Conservation (phyloP, 495 filamentous ascomycete species). For the Daldinia childiae region DNA sequence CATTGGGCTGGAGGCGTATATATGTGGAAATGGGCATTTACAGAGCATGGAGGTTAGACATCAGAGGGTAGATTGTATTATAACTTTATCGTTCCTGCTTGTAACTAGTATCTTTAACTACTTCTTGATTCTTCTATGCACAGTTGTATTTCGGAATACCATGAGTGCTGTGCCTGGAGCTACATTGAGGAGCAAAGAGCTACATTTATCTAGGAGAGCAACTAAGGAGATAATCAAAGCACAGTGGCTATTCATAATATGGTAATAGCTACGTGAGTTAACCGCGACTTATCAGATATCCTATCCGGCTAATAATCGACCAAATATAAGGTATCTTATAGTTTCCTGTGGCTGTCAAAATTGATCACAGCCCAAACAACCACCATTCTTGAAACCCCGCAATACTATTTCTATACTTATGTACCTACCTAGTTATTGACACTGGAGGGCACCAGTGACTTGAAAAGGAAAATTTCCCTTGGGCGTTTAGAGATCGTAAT, state of each 20-base stretch:
- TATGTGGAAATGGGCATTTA: neutral
- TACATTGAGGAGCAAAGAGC: too few species aligned
- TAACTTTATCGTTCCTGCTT: neutral
- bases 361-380: neutral
- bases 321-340: too few species aligned
- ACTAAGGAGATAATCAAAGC: too few species aligned
- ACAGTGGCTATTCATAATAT: too few species aligned
- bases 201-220: too few species aligned
- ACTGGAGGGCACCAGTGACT: neutral
- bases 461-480: neutral
- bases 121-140: neutral
- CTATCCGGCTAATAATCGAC: too few species aligned
- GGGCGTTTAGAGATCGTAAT: neutral
- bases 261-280: too few species aligned
- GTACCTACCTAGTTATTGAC: too few species aligned
- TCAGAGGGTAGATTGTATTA: neutral
- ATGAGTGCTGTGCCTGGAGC: too few species aligned
- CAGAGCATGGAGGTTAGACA: neutral
- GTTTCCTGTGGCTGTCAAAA: neutral
- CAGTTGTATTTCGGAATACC: neutral
- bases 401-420: neutral
- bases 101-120: neutral
- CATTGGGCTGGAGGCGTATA: constrained; percentile 11
- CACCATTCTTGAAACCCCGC: neutral
- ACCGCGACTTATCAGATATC: too few species aligned